Evolutionary conservation across 306 rosid species (phyloP).

Genomic region (Carpinus fangiana): DNA sequence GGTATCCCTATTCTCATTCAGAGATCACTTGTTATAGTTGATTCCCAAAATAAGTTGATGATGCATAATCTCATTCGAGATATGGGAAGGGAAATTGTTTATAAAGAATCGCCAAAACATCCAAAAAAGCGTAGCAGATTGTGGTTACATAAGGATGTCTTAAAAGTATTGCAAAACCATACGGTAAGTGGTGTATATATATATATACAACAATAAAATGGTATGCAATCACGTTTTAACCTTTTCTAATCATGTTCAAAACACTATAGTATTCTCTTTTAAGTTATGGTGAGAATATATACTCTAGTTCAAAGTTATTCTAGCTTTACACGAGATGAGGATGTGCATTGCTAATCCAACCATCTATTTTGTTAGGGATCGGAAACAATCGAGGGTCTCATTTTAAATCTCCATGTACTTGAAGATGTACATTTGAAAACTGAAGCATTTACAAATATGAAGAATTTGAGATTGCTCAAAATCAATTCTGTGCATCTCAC

Average conservation of each 20-base stretch:
- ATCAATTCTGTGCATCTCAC: too few species aligned
- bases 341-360: not conserved
- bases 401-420: too few species aligned
- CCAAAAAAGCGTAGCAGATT: slow-evolving; percentile 22
- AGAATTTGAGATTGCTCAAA: too few species aligned
- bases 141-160: not conserved
- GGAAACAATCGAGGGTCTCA: not conserved
- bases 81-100: slow-evolving; percentile 45
- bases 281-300: not conserved
- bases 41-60: not conserved
- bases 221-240: too few species aligned
- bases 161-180: not conserved
- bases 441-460: too few species aligned
- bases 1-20: slow-evolving; percentile 34
- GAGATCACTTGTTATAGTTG: slow-evolving; percentile 28
- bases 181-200: not conserved
- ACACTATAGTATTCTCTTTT: not conserved
- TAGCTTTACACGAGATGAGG: not conserved
- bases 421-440: not conserved
- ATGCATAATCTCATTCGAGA: slow-evolving; percentile 38
- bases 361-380: not conserved
- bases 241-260: not conserved
- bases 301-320: not conserved
- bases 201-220: too few species aligned
- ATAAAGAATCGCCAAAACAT: not conserved